These are phyloP conservation scores for Penicillium polonicum DNA, from an alignment of 2,329 filamentous ascomycete species.

Conservation along the genomic window DNA sequence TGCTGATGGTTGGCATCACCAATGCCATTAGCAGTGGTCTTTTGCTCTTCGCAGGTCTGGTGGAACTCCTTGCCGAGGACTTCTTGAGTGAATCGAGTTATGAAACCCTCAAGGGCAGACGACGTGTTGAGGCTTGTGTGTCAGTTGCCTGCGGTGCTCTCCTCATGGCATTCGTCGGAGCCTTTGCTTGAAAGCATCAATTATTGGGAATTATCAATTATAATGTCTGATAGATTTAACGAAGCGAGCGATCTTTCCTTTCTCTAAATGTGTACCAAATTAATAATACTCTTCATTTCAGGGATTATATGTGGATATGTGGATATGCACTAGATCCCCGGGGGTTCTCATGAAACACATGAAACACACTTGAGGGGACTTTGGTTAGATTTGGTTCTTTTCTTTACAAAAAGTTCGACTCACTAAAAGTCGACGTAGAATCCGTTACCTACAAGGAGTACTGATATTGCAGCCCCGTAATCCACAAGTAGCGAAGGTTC, in stretches of 20 bases:
- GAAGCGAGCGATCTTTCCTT: neutral
- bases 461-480: constrained; percentile 26
- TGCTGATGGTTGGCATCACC: constrained; percentile 82
- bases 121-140: constrained; percentile 60
- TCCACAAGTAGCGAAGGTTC: constrained; percentile 23
- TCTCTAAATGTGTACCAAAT: neutral
- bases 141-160: constrained; percentile 60
- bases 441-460: constrained; percentile 6
- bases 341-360: neutral
- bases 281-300: neutral
- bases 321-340: neutral
- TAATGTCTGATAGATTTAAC: neutral
- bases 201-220: neutral
- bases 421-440: constrained; percentile 25
- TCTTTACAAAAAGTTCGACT: neutral
- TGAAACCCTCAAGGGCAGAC: constrained; percentile 55
- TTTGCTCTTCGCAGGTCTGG: constrained; percentile 76
- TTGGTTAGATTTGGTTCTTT: neutral
- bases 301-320: neutral
- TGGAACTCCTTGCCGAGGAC: constrained; percentile 81
- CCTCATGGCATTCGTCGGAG: constrained; percentile 67
- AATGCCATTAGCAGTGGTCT: constrained; percentile 81
- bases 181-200: constrained; percentile 53
- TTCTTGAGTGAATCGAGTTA: constrained; percentile 70
- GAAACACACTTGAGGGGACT: constrained; percentile 37